A percentile compares a stretch with the other conserved stretches of the same genome.
These are phyloP conservation scores for Salvia splendens DNA, from an alignment of 257 asterid species.

Conservation along the genomic window DNA sequence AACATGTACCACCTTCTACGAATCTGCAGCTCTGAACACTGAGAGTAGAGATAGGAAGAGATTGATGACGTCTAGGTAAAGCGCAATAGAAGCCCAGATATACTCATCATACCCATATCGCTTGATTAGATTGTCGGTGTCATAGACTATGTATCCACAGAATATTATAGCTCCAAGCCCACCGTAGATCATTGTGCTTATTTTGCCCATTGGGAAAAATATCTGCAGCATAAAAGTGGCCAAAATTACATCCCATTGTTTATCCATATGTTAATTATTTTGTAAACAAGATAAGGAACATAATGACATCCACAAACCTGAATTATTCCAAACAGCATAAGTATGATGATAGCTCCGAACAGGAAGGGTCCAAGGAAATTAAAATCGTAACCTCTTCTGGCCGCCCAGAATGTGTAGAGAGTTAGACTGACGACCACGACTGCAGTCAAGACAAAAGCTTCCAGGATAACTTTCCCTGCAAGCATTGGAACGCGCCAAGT, in stretches of 20 bases:
- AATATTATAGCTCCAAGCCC: slow-evolving; percentile 51
- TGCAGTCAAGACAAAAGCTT: slow-evolving; percentile 52
- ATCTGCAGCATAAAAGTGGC: slow-evolving; percentile 41
- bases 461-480: slow-evolving; percentile 63
- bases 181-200: slow-evolving; percentile 50
- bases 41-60: slow-evolving; percentile 46
- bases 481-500: background rate
- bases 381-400: slow-evolving; percentile 58
- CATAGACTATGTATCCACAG: slow-evolving; percentile 60
- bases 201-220: slow-evolving; percentile 51
- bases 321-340: slow-evolving; percentile 47
- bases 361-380: slow-evolving; percentile 59
- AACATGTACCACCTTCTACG: background rate
- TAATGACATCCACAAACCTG: slow-evolving; percentile 40
- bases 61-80: slow-evolving; percentile 59
- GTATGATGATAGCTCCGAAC: slow-evolving; percentile 50
- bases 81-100: slow-evolving; percentile 53
- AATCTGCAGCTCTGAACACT: slow-evolving; percentile 46
- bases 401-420: slow-evolving; percentile 66
- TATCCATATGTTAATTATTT: background rate
- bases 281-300: background rate
- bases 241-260: slow-evolving; percentile 3
- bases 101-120: slow-evolving; percentile 53
- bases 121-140: slow-evolving; percentile 64
- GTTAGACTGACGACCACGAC: slow-evolving; percentile 56